Percentiles rank a stretch among this genome's conserved stretches.
phyloP scores from a whole-genome alignment of 257 asterid species.

The Echium plantagineum region DNA sequence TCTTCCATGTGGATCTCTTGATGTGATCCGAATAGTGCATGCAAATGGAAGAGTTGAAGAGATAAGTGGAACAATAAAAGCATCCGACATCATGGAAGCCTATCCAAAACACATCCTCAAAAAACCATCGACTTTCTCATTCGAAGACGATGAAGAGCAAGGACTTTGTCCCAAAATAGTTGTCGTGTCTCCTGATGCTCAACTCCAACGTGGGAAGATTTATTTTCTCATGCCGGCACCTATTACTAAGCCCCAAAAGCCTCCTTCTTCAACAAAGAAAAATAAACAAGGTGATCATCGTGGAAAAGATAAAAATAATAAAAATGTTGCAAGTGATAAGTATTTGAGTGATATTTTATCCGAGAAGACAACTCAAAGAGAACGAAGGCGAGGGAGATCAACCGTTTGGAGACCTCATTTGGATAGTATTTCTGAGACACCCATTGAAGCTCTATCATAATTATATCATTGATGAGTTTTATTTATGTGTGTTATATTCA shows the following conservation, averaged over 20 bases:
- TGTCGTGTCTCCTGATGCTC: constrained; percentile 67
- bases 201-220: constrained; percentile 83
- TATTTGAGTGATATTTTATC: constrained; percentile 74
- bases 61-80: constrained; percentile 49
- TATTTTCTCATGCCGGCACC: constrained; percentile 57
- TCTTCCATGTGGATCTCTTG: constrained; percentile 94
- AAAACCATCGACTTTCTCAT: constrained; percentile 50
- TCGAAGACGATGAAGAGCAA: constrained; percentile 29
- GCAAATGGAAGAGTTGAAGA: constrained; percentile 79
- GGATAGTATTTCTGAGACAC: constrained; percentile 73
- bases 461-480: constrained; percentile 3
- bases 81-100: constrained; percentile 65
- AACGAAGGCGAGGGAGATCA: constrained; percentile 64
- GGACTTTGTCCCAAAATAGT: constrained; percentile 55
- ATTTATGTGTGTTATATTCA: too few relatives aligned
- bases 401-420: constrained; percentile 84
- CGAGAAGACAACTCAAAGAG: constrained; percentile 53
- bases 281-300: constrained; percentile 23
- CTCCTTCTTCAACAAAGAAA: constrained; percentile 27
- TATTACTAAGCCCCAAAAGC: constrained; percentile 18
- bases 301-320: constrained; percentile 7
- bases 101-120: constrained; percentile 82
- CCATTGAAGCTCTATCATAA: constrained; percentile 19
- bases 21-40: constrained; percentile 86
- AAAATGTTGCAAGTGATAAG: constrained; percentile 31